Base-by-base conservation (phyloP, 129 eudicot species). In the Oenanthe sinensis region DNA sequence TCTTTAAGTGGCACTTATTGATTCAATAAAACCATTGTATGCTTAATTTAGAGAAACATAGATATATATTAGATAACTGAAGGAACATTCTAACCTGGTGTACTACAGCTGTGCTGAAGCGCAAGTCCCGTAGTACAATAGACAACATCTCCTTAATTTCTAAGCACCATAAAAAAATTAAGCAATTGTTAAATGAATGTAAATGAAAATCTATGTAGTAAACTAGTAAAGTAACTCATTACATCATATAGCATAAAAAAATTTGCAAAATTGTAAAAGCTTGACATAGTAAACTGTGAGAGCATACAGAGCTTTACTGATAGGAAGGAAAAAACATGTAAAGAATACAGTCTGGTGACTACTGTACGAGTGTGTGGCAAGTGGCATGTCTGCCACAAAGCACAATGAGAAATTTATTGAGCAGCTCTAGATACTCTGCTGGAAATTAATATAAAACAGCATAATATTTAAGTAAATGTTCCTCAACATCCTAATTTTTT, bases 131-230 rank as follows among this genome's bases (percentile, higher is more conserved):
- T 75, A 96, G 85, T 71, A 92, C 90, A 50, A 96, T 82, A 63
- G 97, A 92, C 46, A 96, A 79, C 28, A 89, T 68, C 79, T 96
- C 99, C 85, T 92, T 96, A 71, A 92, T 87, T 89, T 96, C 99
- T 92, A 74, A 46, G 17, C 15, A 3, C n/a, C 36, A 74, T 2
- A 43, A 74, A 50, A 74, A 46, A 14, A 5, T 4, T 0, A 46
- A 45, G 33, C 3, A 24, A 74, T 4, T 74, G 9, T n/a, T 15
- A 45, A 74, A 39, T 44, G 6, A 10, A 43, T 3, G 33, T 74
- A 45, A 74, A 39, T 44, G 6, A 22, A 43, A 46, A 72, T 40
- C 20, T n/a, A 40, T 9, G 7, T 9, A 42, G 30, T 10, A 40
- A 8, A 10, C 36, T 33, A 39, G 42, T 39, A 39, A 39, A 39